A percentile compares a stretch with the other conserved stretches of the same genome.
Evolutionary conservation across 257 asterid genomes (phyloP).

Genomic region (Coffea eugenioides): DNA sequence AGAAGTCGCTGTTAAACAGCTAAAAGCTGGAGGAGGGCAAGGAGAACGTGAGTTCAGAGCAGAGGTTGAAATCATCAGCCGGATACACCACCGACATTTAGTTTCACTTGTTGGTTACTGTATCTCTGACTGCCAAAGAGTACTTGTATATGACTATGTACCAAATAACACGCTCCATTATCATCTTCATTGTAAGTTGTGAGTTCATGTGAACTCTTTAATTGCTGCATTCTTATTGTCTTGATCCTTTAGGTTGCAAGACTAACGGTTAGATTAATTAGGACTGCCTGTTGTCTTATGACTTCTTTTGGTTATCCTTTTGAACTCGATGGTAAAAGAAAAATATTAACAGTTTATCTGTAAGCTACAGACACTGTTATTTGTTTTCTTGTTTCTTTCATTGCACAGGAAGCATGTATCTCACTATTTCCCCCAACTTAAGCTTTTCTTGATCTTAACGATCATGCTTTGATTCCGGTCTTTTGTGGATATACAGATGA

Average conservation of each 20-base stretch:
- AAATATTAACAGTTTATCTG: background rate
- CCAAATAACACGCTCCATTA: conserved; percentile 84
- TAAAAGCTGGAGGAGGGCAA: conserved; percentile 74
- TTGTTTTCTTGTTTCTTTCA: background rate
- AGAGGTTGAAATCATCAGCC: conserved; percentile 91
- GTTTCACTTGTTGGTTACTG: conserved; percentile 95
- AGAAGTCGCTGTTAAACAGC: conserved; percentile 87
- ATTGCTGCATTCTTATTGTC: background rate
- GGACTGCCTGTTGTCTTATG: background rate
- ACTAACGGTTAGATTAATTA: background rate
- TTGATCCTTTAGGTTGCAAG: background rate
- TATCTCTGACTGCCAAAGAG: conserved; percentile 72
- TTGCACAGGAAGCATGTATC: background rate
- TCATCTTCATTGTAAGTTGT: conserved; percentile 89
- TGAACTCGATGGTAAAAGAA: background rate
- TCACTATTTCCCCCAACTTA: background rate
- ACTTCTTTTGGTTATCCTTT: background rate
- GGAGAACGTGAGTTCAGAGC: conserved; percentile 95
- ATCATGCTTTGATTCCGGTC: background rate
- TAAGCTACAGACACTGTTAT: background rate
- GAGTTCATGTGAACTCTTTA: background rate
- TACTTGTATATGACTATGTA: conserved; percentile 84
- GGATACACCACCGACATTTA: conserved; percentile 95
- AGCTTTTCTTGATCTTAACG: background rate
- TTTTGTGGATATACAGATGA: conserved; percentile 37